These are phyloP conservation scores for Carex kokanica DNA, from an alignment of 176 grass and related monocot species.

Conservation along the genomic window DNA sequence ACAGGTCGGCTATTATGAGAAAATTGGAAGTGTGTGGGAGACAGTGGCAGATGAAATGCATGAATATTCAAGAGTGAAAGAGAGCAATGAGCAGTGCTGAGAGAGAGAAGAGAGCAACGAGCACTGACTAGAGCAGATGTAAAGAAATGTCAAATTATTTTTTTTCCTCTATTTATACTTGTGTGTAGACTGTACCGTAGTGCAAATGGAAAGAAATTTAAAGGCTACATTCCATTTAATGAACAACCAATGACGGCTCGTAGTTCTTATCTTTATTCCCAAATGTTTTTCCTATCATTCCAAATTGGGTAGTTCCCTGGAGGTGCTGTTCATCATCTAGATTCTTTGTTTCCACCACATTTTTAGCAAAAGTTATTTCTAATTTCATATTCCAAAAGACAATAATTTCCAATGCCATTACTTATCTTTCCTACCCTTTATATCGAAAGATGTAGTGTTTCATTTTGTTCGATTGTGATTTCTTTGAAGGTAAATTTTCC, in stretches of 20 bases:
- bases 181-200: background rate
- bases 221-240: background rate
- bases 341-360: background rate
- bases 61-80: conserved; percentile 42
- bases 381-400: background rate
- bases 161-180: conserved; percentile 4
- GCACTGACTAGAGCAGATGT: conserved; percentile 10
- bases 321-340: background rate
- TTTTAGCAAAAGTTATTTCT: background rate
- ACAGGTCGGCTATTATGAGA: conserved; percentile 86
- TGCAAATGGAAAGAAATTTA: conserved; percentile 14
- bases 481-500: background rate
- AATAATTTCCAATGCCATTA: background rate
- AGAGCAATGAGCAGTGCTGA: background rate
- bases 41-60: conserved; percentile 69
- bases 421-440: background rate
- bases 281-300: background rate
- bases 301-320: background rate
- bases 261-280: background rate
- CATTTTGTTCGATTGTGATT: background rate
- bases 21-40: conserved; percentile 84
- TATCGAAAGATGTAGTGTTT: background rate
- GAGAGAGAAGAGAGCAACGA: conserved; percentile 16
- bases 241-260: background rate
- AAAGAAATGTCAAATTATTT: background rate